Conservation (phyloP, 2,329 filamentous ascomycete genomes). For the Hypoxylon sp. region DNA sequence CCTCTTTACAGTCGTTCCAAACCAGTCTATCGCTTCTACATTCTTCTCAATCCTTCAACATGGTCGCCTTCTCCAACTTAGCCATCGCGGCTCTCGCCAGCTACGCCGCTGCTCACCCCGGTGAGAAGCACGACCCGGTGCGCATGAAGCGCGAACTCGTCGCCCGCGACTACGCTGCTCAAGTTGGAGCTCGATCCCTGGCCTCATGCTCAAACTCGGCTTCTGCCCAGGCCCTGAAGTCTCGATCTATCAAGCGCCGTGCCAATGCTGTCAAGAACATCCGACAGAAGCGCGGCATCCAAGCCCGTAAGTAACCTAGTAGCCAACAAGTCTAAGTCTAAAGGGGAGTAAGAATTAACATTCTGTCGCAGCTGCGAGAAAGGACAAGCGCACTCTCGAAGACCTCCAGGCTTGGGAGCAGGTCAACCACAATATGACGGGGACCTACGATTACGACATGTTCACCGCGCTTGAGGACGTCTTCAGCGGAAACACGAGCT, state of each 20-base stretch:
- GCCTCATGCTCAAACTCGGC: conserved; percentile 59
- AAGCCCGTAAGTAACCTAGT: conserved; percentile 48
- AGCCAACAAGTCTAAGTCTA: too few relatives aligned
- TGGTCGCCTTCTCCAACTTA: conserved; percentile 48
- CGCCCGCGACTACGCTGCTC: conserved; percentile 54
- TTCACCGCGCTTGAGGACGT: conserved; percentile 55
- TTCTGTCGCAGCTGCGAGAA: conserved; percentile 47
- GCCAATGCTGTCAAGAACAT: conserved; percentile 58
- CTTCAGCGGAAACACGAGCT: conserved; percentile 57
- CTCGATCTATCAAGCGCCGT: conserved; percentile 60
- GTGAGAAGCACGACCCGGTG: conserved; percentile 51
- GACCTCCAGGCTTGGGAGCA: conserved; percentile 55
- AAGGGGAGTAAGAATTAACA: neutral
- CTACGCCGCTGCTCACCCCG: conserved; percentile 53
- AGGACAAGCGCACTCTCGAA: conserved; percentile 55
- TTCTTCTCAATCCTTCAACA: conserved; percentile 28
- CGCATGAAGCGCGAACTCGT: conserved; percentile 56
- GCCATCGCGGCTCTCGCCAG: conserved; percentile 48
- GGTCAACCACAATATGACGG: conserved; percentile 56
- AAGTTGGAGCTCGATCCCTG: conserved; percentile 57
- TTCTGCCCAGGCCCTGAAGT: conserved; percentile 58
- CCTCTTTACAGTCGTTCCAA: conserved; percentile 9
- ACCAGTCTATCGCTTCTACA: conserved; percentile 3
- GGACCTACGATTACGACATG: conserved; percentile 50
- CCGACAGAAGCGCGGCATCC: conserved; percentile 57